A percentile compares a stretch with the other conserved stretches of the same genome.
Conservation (phyloP, 352 stramenopile genomes). For the Globisporangium nagaii region DNA sequence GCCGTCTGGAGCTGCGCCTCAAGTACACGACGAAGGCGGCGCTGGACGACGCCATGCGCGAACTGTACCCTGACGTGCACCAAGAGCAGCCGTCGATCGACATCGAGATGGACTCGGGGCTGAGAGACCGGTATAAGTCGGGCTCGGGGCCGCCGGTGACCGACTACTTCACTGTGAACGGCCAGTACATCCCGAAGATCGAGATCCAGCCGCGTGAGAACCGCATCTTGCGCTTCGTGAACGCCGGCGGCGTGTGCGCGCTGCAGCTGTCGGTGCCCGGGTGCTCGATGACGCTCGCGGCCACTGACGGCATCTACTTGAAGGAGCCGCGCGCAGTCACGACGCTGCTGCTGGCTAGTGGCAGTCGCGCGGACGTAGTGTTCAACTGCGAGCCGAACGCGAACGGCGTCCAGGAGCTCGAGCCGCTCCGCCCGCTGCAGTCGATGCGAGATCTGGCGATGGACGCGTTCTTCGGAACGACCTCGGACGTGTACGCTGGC, state of each 20-base stretch:
- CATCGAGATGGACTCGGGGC: slow-evolving; percentile 16
- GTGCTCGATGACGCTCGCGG: slow-evolving; percentile 47
- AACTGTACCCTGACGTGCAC: slow-evolving; percentile 41
- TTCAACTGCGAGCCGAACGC: slow-evolving; percentile 43
- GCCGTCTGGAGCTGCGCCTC: slow-evolving; percentile 34
- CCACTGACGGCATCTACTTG: slow-evolving; percentile 60
- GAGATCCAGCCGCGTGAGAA: slow-evolving; percentile 45
- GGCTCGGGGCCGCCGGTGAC: slow-evolving; percentile 25
- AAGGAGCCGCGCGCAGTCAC: slow-evolving; percentile 25
- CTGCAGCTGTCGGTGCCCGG: slow-evolving; percentile 57
- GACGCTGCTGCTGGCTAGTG: slow-evolving; percentile 49
- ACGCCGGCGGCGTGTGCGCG: slow-evolving; percentile 42
- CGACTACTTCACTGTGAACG: slow-evolving; percentile 68
- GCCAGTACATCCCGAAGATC: slow-evolving; percentile 62
- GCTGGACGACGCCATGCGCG: slow-evolving; percentile 28
- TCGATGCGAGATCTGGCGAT: slow-evolving; percentile 34
- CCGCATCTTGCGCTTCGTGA: slow-evolving; percentile 53
- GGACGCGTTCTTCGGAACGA: slow-evolving; percentile 42
- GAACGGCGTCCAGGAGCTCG: slow-evolving; percentile 7
- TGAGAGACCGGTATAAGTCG: slow-evolving; percentile 13
- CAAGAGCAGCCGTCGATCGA: slow-evolving; percentile 20
- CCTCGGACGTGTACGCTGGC: slow-evolving; percentile 55
- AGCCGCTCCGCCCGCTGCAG: slow-evolving; percentile 51
- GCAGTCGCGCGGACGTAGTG: slow-evolving; percentile 50
- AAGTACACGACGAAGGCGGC: slow-evolving; percentile 39